Evolutionary conservation across 2,329 filamentous ascomycete species (phyloP), one percentile per base, ranked within the genome.

Genomic region (Cephalotrichum gorgonifer): DNA sequence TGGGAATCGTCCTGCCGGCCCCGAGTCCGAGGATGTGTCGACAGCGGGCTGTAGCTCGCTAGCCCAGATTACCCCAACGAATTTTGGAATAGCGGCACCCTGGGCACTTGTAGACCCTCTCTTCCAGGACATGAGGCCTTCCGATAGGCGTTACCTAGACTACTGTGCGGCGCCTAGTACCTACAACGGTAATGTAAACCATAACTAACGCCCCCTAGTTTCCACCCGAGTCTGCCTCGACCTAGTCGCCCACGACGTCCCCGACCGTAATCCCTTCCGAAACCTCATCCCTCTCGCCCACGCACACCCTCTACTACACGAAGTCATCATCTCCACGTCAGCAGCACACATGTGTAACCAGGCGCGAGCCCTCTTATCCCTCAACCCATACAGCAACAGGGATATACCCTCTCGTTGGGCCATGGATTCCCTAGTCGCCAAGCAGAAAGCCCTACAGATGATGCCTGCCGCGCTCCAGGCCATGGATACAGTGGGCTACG

Each of bases 121-220:
- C 28, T 69, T 64, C 52, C 67, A 84, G 76, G 64, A 79, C 68
- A 54, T 81, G 70, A 28, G 73, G 72, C 31, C 68, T 74, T 28
- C 62, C 42, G 60, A 69, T 51, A 61, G 67, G 14, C 61, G 67
- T 54, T 70, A 70, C 50, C 59, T 70, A 44, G 62, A 62, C 44
- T 70, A 70, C 53, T 70, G 67, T 70, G 60, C 50, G 62, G 56
- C 48, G 39, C 7, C 49, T 45, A 43, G n/a, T 8, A 15, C 47
- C 44, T 27, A 42, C 14, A 53, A 53, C 54, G 4, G 15, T 44
- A 44, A 12, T 42, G 30, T 17, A 2, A 6, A 1, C 2, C 6
- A 38, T 17, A 5, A 17, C n/a, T 38, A 38, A 38, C 33, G 9
- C 15, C 15, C 7, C 26, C 4, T 69, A 77, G 70, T 76, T 61